phyloP scores from a whole-genome alignment of 176 grass and related monocot species.

The Typha latifolia region DNA sequence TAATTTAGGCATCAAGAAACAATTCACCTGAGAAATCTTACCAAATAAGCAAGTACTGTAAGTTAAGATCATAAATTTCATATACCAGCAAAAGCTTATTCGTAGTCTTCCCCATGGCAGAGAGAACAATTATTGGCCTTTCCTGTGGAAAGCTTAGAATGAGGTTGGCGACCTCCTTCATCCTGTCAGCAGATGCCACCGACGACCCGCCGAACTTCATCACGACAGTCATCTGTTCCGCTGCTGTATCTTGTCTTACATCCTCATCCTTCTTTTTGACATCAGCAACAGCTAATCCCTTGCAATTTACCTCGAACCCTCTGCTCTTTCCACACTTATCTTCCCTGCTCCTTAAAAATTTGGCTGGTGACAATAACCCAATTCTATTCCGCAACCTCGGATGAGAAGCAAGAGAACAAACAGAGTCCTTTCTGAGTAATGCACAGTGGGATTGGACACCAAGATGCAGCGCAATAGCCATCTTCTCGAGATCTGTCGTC shows the following conservation, averaged over 20 bases:
- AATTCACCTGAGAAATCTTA: background rate
- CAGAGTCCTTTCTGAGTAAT: background rate
- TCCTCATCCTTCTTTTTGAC: background rate
- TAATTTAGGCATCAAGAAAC: conserved; percentile 11
- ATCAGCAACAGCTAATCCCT: background rate
- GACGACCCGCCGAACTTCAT: conserved; percentile 99
- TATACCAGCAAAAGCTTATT: conserved; percentile 64
- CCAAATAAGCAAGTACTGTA: background rate
- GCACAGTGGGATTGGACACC: background rate
- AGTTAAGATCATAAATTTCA: background rate
- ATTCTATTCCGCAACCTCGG: background rate
- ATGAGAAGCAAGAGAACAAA: background rate
- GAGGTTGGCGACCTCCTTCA: conserved; percentile 67
- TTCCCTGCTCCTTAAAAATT: background rate
- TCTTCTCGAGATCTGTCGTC: background rate
- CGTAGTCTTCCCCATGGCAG: conserved; percentile 95
- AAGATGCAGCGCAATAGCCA: background rate
- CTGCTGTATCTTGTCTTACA: background rate
- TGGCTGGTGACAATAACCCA: background rate
- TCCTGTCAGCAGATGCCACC: conserved; percentile 51
- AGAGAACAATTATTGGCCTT: conserved; percentile 76
- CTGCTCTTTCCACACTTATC: background rate
- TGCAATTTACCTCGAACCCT: background rate
- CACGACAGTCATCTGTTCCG: conserved; percentile 56
- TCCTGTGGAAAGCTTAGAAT: conserved; percentile 78